Evolutionary conservation across 768 basidiomycete species (phyloP), one percentile per base, ranked within the genome.

Genomic region (Megacollybia marginata): DNA sequence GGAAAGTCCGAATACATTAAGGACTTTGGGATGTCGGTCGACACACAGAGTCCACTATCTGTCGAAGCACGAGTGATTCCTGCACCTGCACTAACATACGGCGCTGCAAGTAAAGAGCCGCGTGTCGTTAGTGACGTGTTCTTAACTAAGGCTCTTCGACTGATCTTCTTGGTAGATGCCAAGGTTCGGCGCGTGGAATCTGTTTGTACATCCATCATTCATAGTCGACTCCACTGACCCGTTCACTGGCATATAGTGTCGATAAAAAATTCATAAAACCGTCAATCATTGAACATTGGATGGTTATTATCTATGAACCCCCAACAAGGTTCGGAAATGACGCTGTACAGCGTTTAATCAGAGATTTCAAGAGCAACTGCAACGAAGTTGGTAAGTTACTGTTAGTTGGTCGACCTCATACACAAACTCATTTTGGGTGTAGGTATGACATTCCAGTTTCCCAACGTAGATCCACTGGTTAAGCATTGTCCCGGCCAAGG

Each of bases 371-470:
- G 6, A 52, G 51, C 11, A 55, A 64, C 1, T 73, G 71, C 48
- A 51, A 11, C 2, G 64, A 61, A 5, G 74, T 78, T n/a, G 78
- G 77, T 75, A 44, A 54, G 77, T 64, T 40, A 5, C 15, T 19
- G 88, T 85, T n/a, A n/a, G 2, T 88, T 90, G 18, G 59, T 5
- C 5, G 76, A 85, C 38, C 38, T 40, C 38, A 15, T 40, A 2
- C 10, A 19, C 15, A 5, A 5, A 15, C 38, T 40, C 38, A 64
- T 66, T 8, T 40, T 7, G 19, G 38, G 38, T 28, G 6, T 6
- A 28, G 23, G 23, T 28, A 28, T 28, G 23, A 28, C 23, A 28
- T 28, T 28, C 23, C 23, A 28, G 23, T 28, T 28, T 28, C 23
- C 23, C 23, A 28, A 28, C 6, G 23, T 28, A 28, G 8, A 40